Evolutionary conservation across 78 protist genomes (phyloP).

Genomic region (Salpingoeca rosetta): DNA sequence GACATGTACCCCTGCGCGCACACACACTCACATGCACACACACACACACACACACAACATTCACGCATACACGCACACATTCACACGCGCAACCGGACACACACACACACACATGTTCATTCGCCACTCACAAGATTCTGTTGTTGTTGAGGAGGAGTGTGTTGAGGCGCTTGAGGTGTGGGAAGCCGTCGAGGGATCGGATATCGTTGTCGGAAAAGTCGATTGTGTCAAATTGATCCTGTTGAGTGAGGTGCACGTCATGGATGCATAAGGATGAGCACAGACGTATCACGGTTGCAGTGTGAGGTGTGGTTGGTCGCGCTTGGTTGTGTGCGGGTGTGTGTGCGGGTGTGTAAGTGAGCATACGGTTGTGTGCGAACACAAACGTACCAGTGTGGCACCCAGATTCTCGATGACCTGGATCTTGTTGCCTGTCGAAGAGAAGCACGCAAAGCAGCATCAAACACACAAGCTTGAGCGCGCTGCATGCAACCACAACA

Average conservation of each 20-base stretch:
- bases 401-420: constrained; percentile 75
- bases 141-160: constrained; percentile 67
- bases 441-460: not conserved
- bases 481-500: not conserved
- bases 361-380: not conserved
- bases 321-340: not conserved
- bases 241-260: not conserved
- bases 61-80: constrained; percentile 16
- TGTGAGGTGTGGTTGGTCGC: not conserved
- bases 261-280: not conserved
- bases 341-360: not conserved
- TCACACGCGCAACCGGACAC: no score
- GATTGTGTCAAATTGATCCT: constrained; percentile 77
- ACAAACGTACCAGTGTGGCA: constrained; percentile 45
- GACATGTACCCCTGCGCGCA: not conserved
- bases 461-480: not conserved
- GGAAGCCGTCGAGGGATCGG: constrained; percentile 57
- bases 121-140: constrained; percentile 24
- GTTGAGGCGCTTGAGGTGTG: constrained; percentile 53
- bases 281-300: not conserved
- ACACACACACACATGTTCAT: not conserved
- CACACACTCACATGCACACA: not conserved
- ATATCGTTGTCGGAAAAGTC: constrained; percentile 82
- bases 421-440: constrained; percentile 51
- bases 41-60: not conserved